phyloP scores from a whole-genome alignment of 176 grass and related monocot species.

The Carex myosuroides region DNA sequence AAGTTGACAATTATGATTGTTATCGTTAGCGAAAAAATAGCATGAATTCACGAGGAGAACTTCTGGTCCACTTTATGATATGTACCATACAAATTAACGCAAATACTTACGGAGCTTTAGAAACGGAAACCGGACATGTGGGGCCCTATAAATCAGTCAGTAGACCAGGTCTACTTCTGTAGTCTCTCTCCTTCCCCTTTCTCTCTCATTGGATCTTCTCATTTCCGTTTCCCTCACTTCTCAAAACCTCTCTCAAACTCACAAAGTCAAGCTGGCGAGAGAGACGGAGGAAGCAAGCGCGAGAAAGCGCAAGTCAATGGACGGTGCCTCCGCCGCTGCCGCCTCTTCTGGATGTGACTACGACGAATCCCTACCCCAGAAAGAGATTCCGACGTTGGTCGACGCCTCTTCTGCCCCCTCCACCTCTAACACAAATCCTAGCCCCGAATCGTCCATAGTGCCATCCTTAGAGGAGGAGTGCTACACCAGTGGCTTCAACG shows the following conservation, averaged over 20 bases:
- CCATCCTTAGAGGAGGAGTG: slow-evolving; percentile 45
- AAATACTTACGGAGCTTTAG: too few species aligned
- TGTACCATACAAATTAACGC: too few species aligned
- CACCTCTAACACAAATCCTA: slow-evolving; percentile 28
- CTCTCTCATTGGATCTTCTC: slow-evolving; percentile 35
- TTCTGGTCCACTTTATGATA: too few species aligned
- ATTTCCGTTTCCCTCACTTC: slow-evolving; percentile 11
- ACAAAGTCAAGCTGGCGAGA: slow-evolving; percentile 57
- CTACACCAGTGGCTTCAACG: slow-evolving; percentile 45
- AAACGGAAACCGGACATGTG: neutral
- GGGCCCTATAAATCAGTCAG: neutral
- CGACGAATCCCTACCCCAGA: slow-evolving; percentile 16
- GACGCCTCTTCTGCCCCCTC: neutral
- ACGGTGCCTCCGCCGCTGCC: slow-evolving; percentile 22
- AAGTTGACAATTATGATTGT: too few species aligned
- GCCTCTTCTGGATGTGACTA: neutral
- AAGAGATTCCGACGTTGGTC: slow-evolving; percentile 16
- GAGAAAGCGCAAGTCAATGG: slow-evolving; percentile 77
- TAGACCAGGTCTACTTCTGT: neutral
- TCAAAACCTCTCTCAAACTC: slow-evolving; percentile 6
- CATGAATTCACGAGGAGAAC: too few species aligned
- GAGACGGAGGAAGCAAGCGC: slow-evolving; percentile 85
- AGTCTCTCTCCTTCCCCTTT: neutral
- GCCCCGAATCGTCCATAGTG: slow-evolving; percentile 36
- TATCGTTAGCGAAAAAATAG: too few species aligned